Base-by-base conservation (phyloP, 2,329 filamentous ascomycete species). In the Pseudocercospora fuligena region DNA sequence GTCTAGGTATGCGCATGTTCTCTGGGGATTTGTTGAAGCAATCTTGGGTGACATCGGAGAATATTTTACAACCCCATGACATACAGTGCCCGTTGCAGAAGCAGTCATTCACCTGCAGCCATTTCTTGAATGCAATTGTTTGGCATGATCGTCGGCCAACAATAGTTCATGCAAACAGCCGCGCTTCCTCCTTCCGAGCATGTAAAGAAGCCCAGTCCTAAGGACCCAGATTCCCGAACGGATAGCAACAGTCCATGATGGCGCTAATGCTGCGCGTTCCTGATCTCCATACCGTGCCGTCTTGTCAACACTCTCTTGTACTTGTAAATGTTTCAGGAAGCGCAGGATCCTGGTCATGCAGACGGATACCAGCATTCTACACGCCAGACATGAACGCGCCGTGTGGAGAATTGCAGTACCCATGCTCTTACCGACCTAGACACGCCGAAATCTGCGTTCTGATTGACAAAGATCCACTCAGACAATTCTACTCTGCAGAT, bases 191-290 rank as follows among this genome's bases (percentile, higher is more conserved):
- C 43, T 53, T 61, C 58, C 56, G 23, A 40, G 51, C 46, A 27
- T 23, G 29, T 40, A 27, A 51, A 23, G 27, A 60, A 21, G 63
- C 12, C 46, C 27, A 49, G 33, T 19, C 16, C 56, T 16, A 3
- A 33, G 36, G 25, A 16, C 36, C 31, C 12, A 23, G 33, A 12
- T 19, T 54, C 31, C 61, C 57, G 43, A 31, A 46, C 57, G 63
- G 43, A 43, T 8, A 43, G 36, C 12, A 23, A 57, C 62, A 47
- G 68, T 68, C 40, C 65, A 27, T 66, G 61, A 66, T 65, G 64
- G 66, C 73, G 72, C 73, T 74, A 72, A 67, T 70, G 73, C 73
- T 72, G 72, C 74, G 68, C 72, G 73, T 76, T 75, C 72, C 74
- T 76, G 73, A 74, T 74, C 73, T 70, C 57, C 74, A 75, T 73